Evolutionary conservation across 2,329 filamentous ascomycete species (phyloP), one percentile per base, ranked within the genome.

Genomic region (Teratosphaeria gauchensis): DNA sequence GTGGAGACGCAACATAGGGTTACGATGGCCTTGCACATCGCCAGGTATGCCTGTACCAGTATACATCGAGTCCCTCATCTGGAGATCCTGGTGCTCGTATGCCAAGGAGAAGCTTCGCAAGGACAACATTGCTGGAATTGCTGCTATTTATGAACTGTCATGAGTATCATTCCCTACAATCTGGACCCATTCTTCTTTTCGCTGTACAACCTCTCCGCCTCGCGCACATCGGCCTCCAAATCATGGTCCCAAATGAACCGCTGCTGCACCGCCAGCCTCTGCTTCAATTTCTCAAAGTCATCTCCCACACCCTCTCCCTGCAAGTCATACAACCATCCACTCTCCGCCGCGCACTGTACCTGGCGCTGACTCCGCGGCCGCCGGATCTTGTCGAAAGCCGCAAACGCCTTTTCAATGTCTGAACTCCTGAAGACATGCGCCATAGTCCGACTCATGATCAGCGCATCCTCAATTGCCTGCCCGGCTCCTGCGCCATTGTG

Each of bases 401-500:
- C 38, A 52, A 77, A 76, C 0, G 71, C 74, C 21, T 59, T 67
- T 32, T 64, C 61, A 1, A 77, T 63, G 48, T 66, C 67, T 21
- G 53, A 14, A 3, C 52, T 28, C 1, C 63, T 56, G 3, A 62
- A 59, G 11, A 61, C 65, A 42, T 62, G 60, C 0, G 63, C 67
- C 16, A 80, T 60, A 3, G 79, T 57, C 7, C 69, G 66, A 7
- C 73, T 71, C 42, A 82, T 72, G 0, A 77, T 67, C 30, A 80
- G 72, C 1, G 76, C 77, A 60, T 84, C 82, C 66, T 84, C 82
- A 57, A 84, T 75, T 14, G 80, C 81, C 65, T 80, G 77, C 2
- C 81, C 80, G 0, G 81, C 82, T 3, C 81, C 82, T 0, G 80
- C 76, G 2, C 82, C 82, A 8, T 80, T 77, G 66, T 83, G 80